Percentiles rank a stretch among this genome's conserved stretches.
Evolutionary conservation across 345 rosid genomes (phyloP).

Genomic region (Hevea brasiliensis): DNA sequence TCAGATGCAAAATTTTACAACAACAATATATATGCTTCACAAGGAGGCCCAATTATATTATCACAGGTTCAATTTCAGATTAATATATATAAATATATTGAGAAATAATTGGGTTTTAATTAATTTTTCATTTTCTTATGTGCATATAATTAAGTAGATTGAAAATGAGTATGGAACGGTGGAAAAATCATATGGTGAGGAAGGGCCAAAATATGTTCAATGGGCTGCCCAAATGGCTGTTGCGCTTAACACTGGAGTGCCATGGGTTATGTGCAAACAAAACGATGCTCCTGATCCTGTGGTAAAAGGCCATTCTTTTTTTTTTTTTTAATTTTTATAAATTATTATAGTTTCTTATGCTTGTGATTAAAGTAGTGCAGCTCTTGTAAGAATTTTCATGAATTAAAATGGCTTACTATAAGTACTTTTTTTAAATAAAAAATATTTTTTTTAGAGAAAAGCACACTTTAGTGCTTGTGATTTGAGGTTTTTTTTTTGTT

Average conservation of each 20-base stretch:
- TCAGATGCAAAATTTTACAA: conserved; percentile 58
- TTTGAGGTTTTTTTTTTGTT: too few species aligned
- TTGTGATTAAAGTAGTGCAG: too few species aligned
- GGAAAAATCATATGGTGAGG: conserved; percentile 46
- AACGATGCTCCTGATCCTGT: conserved; percentile 80
- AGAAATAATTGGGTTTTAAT: neutral
- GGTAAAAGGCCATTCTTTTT: too few species aligned
- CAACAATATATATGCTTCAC: conserved; percentile 69
- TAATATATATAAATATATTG: too few species aligned
- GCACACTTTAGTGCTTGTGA: too few species aligned
- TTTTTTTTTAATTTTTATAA: neutral
- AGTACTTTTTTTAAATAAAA: too few species aligned
- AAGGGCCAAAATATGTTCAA: conserved; percentile 57
- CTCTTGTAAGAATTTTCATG: too few species aligned
- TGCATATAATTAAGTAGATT: conserved; percentile 34
- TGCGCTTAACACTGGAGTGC: conserved; percentile 72
- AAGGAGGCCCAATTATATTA: conserved; percentile 86
- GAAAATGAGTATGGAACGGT: conserved; percentile 77
- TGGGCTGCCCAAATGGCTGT: conserved; percentile 83
- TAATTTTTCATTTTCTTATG: neutral
- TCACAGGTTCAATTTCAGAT: conserved; percentile 53
- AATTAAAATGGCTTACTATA: too few species aligned
- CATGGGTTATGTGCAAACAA: conserved; percentile 96
- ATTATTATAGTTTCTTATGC: too few species aligned
- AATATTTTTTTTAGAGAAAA: too few species aligned